Conservation (phyloP, 164 flowering plant genomes). For the Hamamelis virginiana region DNA sequence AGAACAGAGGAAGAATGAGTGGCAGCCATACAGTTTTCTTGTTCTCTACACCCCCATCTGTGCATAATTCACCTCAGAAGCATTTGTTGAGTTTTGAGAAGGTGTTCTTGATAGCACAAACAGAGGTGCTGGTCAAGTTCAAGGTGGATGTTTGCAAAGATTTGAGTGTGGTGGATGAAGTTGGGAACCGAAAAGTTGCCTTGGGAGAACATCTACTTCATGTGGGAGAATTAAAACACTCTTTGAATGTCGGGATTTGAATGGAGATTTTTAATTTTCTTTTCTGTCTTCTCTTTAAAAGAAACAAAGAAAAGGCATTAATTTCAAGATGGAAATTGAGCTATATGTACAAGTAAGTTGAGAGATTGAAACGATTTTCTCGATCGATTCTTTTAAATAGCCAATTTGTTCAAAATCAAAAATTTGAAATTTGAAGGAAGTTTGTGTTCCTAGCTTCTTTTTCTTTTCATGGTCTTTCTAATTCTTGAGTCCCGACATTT, state of each 20-base stretch:
- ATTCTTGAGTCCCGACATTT: too few species aligned
- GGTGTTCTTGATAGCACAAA: constrained; percentile 40
- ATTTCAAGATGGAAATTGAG: background rate
- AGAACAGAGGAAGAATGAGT: constrained; percentile 49
- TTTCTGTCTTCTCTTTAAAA: background rate
- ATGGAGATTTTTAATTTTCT: background rate
- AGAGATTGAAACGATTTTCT: constrained; percentile 26
- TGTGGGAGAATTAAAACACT: constrained; percentile 70
- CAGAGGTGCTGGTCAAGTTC: constrained; percentile 52
- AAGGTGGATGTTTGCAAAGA: constrained; percentile 86
- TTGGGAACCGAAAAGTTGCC: constrained; percentile 67
- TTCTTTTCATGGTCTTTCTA: too few species aligned
- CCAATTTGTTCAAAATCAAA: constrained; percentile 2
- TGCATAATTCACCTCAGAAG: constrained; percentile 76
- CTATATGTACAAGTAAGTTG: constrained; percentile 22
- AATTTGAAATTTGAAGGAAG: background rate
- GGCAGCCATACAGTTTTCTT: constrained; percentile 80
- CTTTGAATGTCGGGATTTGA: constrained; percentile 61
- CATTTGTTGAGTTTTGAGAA: constrained; percentile 86
- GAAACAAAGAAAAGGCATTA: background rate
- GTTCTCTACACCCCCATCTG: constrained; percentile 65
- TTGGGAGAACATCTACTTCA: constrained; percentile 79
- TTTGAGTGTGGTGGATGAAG: constrained; percentile 81
- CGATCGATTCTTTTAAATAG: constrained; percentile 21
- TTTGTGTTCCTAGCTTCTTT: too few species aligned